A percentile compares a stretch with the other conserved stretches of the same genome.
phyloP scores from a whole-genome alignment of 2,329 filamentous ascomycete genomes.

The Grosmannia huntii region DNA sequence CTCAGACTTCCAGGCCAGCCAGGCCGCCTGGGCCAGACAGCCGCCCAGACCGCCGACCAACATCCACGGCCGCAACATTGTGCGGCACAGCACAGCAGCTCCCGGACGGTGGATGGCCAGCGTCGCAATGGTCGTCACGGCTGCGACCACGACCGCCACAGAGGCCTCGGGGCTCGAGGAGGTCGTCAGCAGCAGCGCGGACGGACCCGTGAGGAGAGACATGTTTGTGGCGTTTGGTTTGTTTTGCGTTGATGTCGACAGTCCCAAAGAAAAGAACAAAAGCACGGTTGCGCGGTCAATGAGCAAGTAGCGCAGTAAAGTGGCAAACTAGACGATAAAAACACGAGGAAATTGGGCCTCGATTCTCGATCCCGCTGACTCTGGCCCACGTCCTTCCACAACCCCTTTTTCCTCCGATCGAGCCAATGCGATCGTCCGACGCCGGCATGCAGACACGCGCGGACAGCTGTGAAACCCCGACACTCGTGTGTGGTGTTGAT shows the following conservation, averaged over 20 bases:
- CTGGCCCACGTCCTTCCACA: too few species aligned
- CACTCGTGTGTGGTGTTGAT: too few species aligned
- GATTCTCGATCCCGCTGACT: too few species aligned
- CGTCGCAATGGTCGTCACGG: not conserved
- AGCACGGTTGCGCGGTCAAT: too few species aligned
- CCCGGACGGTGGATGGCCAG: not conserved
- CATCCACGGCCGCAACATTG: not conserved
- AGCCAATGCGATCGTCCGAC: too few species aligned
- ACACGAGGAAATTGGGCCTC: too few species aligned
- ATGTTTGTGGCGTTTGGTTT: not conserved
- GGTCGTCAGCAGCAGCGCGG: not conserved
- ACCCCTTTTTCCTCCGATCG: too few species aligned
- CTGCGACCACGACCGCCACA: not conserved
- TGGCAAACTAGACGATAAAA: too few species aligned
- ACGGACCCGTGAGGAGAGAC: not conserved
- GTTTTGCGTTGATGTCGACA: not conserved
- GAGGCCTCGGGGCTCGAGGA: not conserved
- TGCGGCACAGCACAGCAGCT: not conserved
- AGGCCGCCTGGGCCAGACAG: not conserved
- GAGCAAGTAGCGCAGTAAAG: too few species aligned
- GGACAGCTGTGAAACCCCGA: too few species aligned
- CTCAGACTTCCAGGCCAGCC: constrained; percentile 4
- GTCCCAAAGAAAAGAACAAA: too few species aligned
- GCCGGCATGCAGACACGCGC: too few species aligned
- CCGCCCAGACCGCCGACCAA: not conserved